Base-by-base conservation (phyloP, 208 protist species). In the Polymyxa betae region DNA sequence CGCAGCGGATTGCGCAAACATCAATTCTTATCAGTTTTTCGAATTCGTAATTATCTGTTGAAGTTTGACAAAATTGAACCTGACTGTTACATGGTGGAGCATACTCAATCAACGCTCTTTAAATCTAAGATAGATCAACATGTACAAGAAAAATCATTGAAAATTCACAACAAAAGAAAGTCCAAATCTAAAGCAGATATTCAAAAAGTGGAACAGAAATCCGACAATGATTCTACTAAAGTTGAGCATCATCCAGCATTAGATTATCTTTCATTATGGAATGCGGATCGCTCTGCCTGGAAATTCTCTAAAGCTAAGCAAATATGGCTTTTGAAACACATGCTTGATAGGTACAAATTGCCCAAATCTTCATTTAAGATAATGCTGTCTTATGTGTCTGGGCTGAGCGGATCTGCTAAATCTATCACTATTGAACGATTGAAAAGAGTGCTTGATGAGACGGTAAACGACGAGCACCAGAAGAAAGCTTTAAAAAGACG, bases 311-410 rank as follows among this genome's bases (percentile, higher is more conserved):
- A 82, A 43, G 40, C n/a, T 35, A 5, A n/a, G 5, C 72, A 82
- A n/a, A 82, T 82, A 20, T 45, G 35, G 72, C n/a, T 82, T 5
- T 43, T 82, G 35, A 82, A 82, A n/a, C 5, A 82, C 72, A 82
- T 82, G 72, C 5, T 82, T 5, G n/a, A 82, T 43, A 5, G 72
- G 16, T 5, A 35, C 12, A 35, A 43, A 43, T 20, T 82, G 5
- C 72, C 72, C 72, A 82, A 82, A 82, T 5, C 72, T 5, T 43
- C n/a, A n/a, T 82, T 82, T n/a, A 82, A 82, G n/a, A 82, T 82
- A 12, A 20, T 82, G 72, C 72, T 82, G 16, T n/a, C 16, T 35
- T 82, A 82, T 43, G 12, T 82, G 16, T 20, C 5, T n/a, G n/a
- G 72, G 5, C 5, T 82, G 35, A 43, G 16, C 5, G 72, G 72